Percentiles rank a stretch among this genome's conserved stretches.
Evolutionary conservation across 2,329 filamentous ascomycete genomes (phyloP).

Genomic region (Hyphodiscus sp.): DNA sequence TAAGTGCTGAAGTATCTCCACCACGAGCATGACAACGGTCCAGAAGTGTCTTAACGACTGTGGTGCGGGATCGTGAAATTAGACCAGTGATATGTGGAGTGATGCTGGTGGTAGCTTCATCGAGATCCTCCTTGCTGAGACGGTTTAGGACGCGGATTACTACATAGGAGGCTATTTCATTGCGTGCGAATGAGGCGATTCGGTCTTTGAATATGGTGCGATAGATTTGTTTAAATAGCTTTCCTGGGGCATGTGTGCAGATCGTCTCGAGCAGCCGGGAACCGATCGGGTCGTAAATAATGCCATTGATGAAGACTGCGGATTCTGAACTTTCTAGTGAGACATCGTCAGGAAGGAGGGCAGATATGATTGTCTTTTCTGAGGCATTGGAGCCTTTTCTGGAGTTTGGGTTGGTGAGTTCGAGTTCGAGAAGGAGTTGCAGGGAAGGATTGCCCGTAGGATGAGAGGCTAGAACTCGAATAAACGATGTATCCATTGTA

Average conservation of each 20-base stretch:
- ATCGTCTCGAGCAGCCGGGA: slow-evolving; percentile 87
- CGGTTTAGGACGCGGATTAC: slow-evolving; percentile 77
- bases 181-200: slow-evolving; percentile 74
- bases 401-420: slow-evolving; percentile 68
- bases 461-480: slow-evolving; percentile 80
- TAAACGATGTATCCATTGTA: slow-evolving; percentile 69
- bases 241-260: slow-evolving; percentile 72
- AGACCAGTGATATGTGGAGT: slow-evolving; percentile 66
- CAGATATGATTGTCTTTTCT: slow-evolving; percentile 57
- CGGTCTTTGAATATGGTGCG: slow-evolving; percentile 71
- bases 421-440: slow-evolving; percentile 83
- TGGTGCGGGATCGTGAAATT: slow-evolving; percentile 67
- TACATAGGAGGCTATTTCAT: slow-evolving; percentile 85
- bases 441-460: slow-evolving; percentile 87
- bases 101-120: slow-evolving; percentile 65
- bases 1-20: slow-evolving; percentile 48
- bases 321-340: slow-evolving; percentile 67
- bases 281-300: slow-evolving; percentile 86
- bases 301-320: slow-evolving; percentile 73
- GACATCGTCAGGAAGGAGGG: slow-evolving; percentile 73
- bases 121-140: slow-evolving; percentile 78
- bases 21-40: slow-evolving; percentile 71
- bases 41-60: slow-evolving; percentile 74
- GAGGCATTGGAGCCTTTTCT: slow-evolving; percentile 50
- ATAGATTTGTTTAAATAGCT: slow-evolving; percentile 85